A percentile compares a stretch with the other conserved stretches of the same genome.
phyloP scores from a whole-genome alignment of 2,329 filamentous ascomycete species.

The Trichophyton benhamiae region DNA sequence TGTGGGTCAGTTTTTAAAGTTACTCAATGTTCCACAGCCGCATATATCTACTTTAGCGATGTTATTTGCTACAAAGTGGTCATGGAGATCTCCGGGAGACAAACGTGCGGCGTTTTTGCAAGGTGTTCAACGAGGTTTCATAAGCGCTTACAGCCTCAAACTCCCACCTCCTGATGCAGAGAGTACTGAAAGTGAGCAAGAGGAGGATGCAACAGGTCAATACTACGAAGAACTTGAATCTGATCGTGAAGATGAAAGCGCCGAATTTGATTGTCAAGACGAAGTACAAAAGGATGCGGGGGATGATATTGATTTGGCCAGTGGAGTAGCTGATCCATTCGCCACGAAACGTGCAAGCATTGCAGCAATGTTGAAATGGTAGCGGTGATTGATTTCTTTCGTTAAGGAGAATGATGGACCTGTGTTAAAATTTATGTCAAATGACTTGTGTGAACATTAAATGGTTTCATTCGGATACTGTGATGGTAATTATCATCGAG shows the following conservation, averaged over 20 bases:
- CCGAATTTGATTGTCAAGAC: not conserved
- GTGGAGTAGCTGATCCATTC: not conserved
- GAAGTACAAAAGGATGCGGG: not conserved
- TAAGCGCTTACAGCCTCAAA: not conserved
- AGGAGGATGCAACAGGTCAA: not conserved
- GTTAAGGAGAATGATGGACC: too few relatives aligned
- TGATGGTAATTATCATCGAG: not conserved
- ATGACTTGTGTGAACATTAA: not conserved
- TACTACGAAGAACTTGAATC: not conserved
- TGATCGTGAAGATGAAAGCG: not conserved
- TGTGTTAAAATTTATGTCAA: not conserved
- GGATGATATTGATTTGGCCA: not conserved
- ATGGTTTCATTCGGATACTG: not conserved
- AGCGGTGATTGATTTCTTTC: not conserved
- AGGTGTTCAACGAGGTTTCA: constrained; percentile 10
- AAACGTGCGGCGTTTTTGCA: constrained; percentile 8
- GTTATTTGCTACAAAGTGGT: constrained; percentile 17
- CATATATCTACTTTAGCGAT: constrained; percentile 16
- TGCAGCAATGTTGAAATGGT: not conserved
- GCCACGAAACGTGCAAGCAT: not conserved
- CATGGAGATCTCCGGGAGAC: constrained; percentile 10
- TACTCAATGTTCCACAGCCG: constrained; percentile 16
- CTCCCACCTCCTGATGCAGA: not conserved
- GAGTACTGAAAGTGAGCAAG: constrained; percentile 1
- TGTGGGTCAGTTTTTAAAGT: constrained; percentile 17